Conservation (phyloP, 2,329 filamentous ascomycete genomes). For the Aspergillus aculeatinus region DNA sequence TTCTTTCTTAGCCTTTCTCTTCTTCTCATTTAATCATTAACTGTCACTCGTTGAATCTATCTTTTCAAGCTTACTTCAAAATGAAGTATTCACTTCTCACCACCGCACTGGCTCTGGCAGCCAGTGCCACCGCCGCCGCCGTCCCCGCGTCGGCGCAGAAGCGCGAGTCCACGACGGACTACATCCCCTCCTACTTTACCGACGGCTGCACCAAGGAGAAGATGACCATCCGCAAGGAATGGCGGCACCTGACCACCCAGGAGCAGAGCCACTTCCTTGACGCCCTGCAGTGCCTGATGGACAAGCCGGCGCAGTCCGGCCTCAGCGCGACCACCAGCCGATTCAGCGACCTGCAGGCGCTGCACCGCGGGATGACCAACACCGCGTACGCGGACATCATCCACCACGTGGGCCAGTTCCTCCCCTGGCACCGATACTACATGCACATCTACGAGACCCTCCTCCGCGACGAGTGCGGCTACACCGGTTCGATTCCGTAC, state of each 20-base stretch:
- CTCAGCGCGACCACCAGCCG: constrained; percentile 8
- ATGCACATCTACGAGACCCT: constrained; percentile 11
- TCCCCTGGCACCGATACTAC: constrained; percentile 11
- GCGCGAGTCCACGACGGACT: neutral
- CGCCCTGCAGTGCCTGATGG: constrained; percentile 5
- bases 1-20: neutral
- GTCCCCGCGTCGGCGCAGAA: neutral
- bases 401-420: constrained; percentile 31
- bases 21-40: neutral
- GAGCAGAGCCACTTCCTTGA: constrained; percentile 4
- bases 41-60: neutral
- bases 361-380: constrained; percentile 13
- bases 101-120: neutral
- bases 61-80: neutral
- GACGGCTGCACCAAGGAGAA: constrained; percentile 4
- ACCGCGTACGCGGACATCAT: constrained; percentile 42
- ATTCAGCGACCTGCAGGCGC: constrained; percentile 12
- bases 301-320: constrained; percentile 3
- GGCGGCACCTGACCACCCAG: constrained; percentile 3
- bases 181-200: neutral
- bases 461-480: constrained; percentile 4
- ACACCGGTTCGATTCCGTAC: constrained; percentile 2
- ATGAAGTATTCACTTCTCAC: neutral
- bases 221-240: constrained; percentile 10
- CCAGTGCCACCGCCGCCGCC: neutral